Conservation (phyloP, 176 grass and related monocot species). For the Chloris gayana region DNA sequence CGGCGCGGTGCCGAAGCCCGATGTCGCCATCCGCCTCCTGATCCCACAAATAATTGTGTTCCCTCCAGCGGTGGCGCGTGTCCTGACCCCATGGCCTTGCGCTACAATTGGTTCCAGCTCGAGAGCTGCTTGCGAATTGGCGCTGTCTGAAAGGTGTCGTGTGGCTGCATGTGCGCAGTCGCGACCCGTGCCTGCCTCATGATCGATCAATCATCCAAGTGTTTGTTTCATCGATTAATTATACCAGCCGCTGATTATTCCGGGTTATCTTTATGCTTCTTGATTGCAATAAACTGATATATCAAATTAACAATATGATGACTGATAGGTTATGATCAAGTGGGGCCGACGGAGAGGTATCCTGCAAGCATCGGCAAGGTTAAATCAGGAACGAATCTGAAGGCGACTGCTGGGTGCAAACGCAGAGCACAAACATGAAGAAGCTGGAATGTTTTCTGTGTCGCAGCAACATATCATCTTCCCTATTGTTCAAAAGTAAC, state of each 20-base stretch:
- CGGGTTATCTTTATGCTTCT: constrained; percentile 1
- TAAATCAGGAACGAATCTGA: constrained; percentile 1
- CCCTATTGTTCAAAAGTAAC: too few relatives aligned
- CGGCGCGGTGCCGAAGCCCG: not conserved
- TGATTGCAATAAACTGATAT: not conserved
- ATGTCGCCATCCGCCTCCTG: constrained; percentile 1
- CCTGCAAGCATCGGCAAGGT: constrained; percentile 14
- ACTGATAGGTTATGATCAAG: constrained; percentile 1
- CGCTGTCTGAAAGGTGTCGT: constrained; percentile 13
- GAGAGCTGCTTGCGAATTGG: too few relatives aligned
- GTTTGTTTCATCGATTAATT: not conserved
- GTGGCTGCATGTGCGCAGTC: not conserved
- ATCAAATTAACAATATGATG: not conserved
- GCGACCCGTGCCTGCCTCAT: not conserved
- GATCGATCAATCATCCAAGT: not conserved
- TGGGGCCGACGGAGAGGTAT: not conserved
- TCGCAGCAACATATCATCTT: not conserved
- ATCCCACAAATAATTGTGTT: constrained; percentile 21
- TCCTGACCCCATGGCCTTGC: not conserved
- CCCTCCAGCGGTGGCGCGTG: not conserved
- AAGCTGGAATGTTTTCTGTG: not conserved
- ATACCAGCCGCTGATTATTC: not conserved
- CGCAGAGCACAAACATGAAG: not conserved
- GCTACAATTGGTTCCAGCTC: not conserved
- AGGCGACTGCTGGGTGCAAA: not conserved